phyloP scores from a whole-genome alignment of 805 yeast genomes.

The Saturnispora quitensis region DNA sequence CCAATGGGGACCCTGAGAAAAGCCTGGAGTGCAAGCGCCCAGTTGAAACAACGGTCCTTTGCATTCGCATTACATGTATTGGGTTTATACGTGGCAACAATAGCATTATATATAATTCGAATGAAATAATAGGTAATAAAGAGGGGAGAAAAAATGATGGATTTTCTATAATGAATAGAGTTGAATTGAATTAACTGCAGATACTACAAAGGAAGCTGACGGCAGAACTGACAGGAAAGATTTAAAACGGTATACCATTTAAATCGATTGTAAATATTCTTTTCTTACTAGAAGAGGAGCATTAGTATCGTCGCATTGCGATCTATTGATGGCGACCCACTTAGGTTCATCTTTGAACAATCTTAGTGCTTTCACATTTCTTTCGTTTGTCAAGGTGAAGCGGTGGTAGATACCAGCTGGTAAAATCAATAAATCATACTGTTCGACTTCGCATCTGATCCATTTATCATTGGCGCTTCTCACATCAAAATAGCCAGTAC shows the following conservation, averaged over 20 bases:
- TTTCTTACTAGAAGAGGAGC: slow-evolving; percentile 33
- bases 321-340: slow-evolving; percentile 79
- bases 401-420: slow-evolving; percentile 96
- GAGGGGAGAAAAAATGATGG: background rate
- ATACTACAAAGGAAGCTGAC: background rate
- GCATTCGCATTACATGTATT: background rate
- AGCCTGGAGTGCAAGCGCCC: no score
- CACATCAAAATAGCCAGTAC: slow-evolving; percentile 88
- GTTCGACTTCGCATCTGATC: slow-evolving; percentile 62
- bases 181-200: background rate
- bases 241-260: background rate
- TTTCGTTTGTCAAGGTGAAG: slow-evolving; percentile 61
- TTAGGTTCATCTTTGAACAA: slow-evolving; percentile 92
- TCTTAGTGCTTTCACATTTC: slow-evolving; percentile 68
- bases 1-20: background rate
- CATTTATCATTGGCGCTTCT: slow-evolving; percentile 53
- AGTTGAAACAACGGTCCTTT: no score
- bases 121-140: background rate
- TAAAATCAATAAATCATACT: slow-evolving; percentile 59
- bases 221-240: background rate
- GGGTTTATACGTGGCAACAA: background rate
- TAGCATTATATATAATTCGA: background rate
- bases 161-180: background rate
- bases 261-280: slow-evolving; percentile 33
- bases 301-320: slow-evolving; percentile 30